Base-by-base conservation (phyloP, 768 basidiomycete species). In the Mycena belliarum region DNA sequence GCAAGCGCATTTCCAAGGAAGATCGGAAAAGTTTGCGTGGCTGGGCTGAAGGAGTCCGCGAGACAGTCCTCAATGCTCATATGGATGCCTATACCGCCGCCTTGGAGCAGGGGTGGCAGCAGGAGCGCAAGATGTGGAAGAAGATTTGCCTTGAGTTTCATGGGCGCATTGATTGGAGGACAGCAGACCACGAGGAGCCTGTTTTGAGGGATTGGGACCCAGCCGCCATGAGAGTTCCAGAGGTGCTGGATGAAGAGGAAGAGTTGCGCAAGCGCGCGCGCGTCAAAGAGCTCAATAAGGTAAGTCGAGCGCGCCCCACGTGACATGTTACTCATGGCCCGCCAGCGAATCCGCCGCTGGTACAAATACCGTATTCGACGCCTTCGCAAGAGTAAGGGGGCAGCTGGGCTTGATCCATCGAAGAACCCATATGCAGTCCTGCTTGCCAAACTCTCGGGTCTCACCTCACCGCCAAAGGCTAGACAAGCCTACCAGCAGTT, bases 261-360 rank as follows among this genome's bases (percentile, higher is more conserved):
- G 3, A 44, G 20, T 3, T 7, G 29, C 8, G 18, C 35, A 49
- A 54, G 21, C 35, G 49, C 2, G 18, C 15, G 6, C 38, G 50
- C 12, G 16, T 52, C 7, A 6, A 6, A 4, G 24, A 33, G 38
- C 46, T 49, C 14, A 26, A 48, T 23, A 35, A n/a, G 24, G 52
- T 59, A 8, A 20, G 52, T 49, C 40, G 32, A 15, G 21, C 21
- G 21, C 35, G 12, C 7, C 6, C 29, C 6, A 32, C 29, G 29
- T 37, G 24, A 26, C 35, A 26, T 33, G 16, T 18, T 4, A 15
- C 35, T 48, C 35, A 16, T 9, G 11, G 12, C 16, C 14, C 26
- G 29, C 6, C 29, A 59, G 58, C 52, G 58, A 16, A 59, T 59
- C 25, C 58, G 47, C 6, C 52, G 58, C 7, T 59, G 58, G 58